Evolutionary conservation across 2,329 filamentous ascomycete genomes (phyloP).

Genomic region (Cladosporium sp.): DNA sequence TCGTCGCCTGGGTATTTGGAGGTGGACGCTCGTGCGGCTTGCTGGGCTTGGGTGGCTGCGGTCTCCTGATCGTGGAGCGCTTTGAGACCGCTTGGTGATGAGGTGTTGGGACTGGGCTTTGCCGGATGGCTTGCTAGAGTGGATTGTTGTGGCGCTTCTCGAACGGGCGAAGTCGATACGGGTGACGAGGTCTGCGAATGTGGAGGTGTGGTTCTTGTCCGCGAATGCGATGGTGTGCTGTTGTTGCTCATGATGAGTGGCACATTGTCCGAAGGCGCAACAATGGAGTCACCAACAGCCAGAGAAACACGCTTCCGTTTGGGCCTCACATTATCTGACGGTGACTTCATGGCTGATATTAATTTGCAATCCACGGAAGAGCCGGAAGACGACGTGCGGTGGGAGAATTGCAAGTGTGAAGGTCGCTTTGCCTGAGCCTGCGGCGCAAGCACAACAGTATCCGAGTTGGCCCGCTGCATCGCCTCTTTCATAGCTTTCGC

Average conservation of each 20-base stretch:
- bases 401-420: slow-evolving; percentile 25
- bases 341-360: slow-evolving; percentile 31
- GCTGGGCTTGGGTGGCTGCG: background rate
- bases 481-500: slow-evolving; percentile 4
- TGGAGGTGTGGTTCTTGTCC: slow-evolving; percentile 14
- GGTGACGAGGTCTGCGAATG: background rate
- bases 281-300: slow-evolving; percentile 33
- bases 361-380: slow-evolving; percentile 32
- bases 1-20: slow-evolving; percentile 9
- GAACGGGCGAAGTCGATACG: background rate
- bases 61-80: slow-evolving; percentile 1
- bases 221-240: slow-evolving; percentile 29
- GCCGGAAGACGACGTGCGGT: slow-evolving; percentile 32
- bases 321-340: slow-evolving; percentile 20
- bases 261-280: slow-evolving; percentile 33
- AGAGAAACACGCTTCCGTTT: slow-evolving; percentile 33
- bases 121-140: background rate
- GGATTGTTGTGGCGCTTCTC: slow-evolving; percentile 3
- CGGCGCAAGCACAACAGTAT: slow-evolving; percentile 23
- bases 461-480: slow-evolving; percentile 26
- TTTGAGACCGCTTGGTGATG: background rate
- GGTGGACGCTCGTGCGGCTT: background rate
- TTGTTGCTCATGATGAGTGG: slow-evolving; percentile 22
- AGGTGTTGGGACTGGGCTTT: background rate
- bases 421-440: slow-evolving; percentile 28